Evolutionary conservation across 2,329 filamentous ascomycete genomes (phyloP).

Genomic region (Aspergillus texensis): DNA sequence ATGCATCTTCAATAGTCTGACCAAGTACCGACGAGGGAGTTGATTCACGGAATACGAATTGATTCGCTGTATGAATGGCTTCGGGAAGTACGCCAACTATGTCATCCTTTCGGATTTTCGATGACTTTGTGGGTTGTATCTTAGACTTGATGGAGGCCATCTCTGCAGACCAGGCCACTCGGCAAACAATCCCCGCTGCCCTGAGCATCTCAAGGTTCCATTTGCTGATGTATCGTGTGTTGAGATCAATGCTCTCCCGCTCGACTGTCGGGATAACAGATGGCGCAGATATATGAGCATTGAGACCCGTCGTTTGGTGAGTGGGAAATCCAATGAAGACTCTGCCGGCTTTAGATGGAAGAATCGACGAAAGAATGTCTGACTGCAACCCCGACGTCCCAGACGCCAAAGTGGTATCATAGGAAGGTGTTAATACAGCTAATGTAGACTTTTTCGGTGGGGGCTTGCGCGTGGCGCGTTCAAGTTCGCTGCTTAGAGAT

Average conservation of each 20-base stretch:
- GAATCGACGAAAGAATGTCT: slow-evolving; percentile 86
- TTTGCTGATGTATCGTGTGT: slow-evolving; percentile 88
- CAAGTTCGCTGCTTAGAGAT: slow-evolving; percentile 79
- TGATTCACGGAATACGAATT: slow-evolving; percentile 86
- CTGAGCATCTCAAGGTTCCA: slow-evolving; percentile 96
- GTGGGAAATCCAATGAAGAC: slow-evolving; percentile 98
- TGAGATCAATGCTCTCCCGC: slow-evolving; percentile 93
- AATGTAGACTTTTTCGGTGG: slow-evolving; percentile 86
- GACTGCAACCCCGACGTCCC: slow-evolving; percentile 52
- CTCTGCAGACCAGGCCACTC: slow-evolving; percentile 84
- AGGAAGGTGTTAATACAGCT: slow-evolving; percentile 87
- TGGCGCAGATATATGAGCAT: slow-evolving; percentile 91
- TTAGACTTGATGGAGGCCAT: slow-evolving; percentile 74
- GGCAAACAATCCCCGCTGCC: slow-evolving; percentile 84
- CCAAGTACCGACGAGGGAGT: slow-evolving; percentile 85
- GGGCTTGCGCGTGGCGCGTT: slow-evolving; percentile 95
- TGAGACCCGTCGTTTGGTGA: slow-evolving; percentile 91
- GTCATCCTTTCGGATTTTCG: slow-evolving; percentile 64
- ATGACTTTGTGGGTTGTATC: slow-evolving; percentile 46
- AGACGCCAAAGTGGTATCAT: slow-evolving; percentile 74
- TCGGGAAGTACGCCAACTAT: slow-evolving; percentile 72
- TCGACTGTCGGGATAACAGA: slow-evolving; percentile 97
- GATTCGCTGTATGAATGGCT: slow-evolving; percentile 79
- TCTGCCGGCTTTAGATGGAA: slow-evolving; percentile 84
- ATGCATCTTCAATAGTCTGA: slow-evolving; percentile 87